A percentile compares a stretch with the other conserved stretches of the same genome.
Conservation (phyloP, 2,329 filamentous ascomycete genomes). For the Xenosphaeropsis pyriputrescens region DNA sequence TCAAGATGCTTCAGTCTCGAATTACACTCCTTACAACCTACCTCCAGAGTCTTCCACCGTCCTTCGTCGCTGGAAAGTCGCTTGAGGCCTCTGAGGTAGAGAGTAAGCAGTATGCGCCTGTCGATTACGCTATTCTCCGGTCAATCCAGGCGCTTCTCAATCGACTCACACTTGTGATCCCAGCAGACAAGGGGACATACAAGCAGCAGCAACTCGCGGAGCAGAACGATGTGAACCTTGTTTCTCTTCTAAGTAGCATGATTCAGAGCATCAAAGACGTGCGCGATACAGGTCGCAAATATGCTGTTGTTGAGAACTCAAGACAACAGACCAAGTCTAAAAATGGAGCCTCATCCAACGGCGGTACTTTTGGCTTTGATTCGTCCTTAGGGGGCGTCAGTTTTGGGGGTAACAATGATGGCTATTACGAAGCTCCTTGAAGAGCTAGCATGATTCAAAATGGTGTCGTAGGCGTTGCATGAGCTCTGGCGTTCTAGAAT, state of each 20-base stretch:
- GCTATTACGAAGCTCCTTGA: too few species aligned
- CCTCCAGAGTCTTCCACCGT: slow-evolving; percentile 55
- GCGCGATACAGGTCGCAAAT: slow-evolving; percentile 64
- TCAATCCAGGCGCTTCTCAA: slow-evolving; percentile 77
- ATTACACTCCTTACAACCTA: slow-evolving; percentile 64
- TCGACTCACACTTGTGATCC: slow-evolving; percentile 68
- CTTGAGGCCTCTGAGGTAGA: slow-evolving; percentile 16
- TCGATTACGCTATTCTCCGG: slow-evolving; percentile 60
- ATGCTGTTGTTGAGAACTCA: slow-evolving; percentile 36
- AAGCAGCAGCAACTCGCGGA: slow-evolving; percentile 60
- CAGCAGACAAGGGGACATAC: slow-evolving; percentile 49
- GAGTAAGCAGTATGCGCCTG: slow-evolving; percentile 11
- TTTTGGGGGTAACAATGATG: too few species aligned
- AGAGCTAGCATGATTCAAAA: too few species aligned
- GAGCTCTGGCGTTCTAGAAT: too few species aligned
- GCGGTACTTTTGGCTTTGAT: too few species aligned
- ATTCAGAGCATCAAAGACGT: slow-evolving; percentile 58
- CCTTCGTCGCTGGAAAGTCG: slow-evolving; percentile 36
- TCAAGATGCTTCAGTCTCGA: slow-evolving; percentile 79
- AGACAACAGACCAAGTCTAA: slow-evolving; percentile 10
- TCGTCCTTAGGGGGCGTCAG: too few species aligned
- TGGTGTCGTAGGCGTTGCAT: too few species aligned
- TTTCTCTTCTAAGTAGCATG: slow-evolving; percentile 61
- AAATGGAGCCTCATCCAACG: too few species aligned
- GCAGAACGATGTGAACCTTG: slow-evolving; percentile 69